A percentile compares a stretch with the other conserved stretches of the same genome.
phyloP scores from a whole-genome alignment of 768 basidiomycete species.

The Mycena latifolia region DNA sequence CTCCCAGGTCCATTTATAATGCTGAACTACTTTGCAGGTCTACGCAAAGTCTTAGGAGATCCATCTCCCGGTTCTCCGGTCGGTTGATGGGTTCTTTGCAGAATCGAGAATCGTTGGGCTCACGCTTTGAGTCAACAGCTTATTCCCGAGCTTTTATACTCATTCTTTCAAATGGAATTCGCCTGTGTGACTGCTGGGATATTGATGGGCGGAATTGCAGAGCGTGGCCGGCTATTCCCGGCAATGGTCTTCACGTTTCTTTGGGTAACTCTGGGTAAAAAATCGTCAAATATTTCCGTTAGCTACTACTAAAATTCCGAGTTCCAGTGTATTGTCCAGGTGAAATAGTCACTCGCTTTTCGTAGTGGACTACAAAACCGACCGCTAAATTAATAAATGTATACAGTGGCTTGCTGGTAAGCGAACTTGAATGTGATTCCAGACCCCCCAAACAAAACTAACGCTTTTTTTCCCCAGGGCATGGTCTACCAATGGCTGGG shows the following conservation, averaged over 20 bases:
- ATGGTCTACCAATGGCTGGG: conserved; percentile 89
- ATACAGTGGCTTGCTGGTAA: conserved; percentile 73
- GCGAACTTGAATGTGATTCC: no score
- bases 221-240: conserved; percentile 86
- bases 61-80: conserved; percentile 82
- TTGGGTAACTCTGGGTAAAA: conserved; percentile 76
- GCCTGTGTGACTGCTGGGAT: conserved; percentile 86
- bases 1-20: neutral
- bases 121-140: conserved; percentile 44
- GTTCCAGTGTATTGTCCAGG: conserved; percentile 79
- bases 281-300: neutral
- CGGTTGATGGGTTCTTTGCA: neutral
- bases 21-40: neutral
- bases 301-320: neutral
- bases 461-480: conserved; percentile 49
- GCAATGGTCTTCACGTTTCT: conserved; percentile 84
- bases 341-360: neutral
- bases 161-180: conserved; percentile 91
- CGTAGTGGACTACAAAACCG: neutral
- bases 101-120: neutral
- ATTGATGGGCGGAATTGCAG: conserved; percentile 84
- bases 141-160: conserved; percentile 86
- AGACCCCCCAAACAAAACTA: no score
- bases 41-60: conserved; percentile 75
- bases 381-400: neutral